phyloP scores from a whole-genome alignment of 202 grass and related monocot genomes.

The Bolboschoenoplectus hybrid region DNA sequence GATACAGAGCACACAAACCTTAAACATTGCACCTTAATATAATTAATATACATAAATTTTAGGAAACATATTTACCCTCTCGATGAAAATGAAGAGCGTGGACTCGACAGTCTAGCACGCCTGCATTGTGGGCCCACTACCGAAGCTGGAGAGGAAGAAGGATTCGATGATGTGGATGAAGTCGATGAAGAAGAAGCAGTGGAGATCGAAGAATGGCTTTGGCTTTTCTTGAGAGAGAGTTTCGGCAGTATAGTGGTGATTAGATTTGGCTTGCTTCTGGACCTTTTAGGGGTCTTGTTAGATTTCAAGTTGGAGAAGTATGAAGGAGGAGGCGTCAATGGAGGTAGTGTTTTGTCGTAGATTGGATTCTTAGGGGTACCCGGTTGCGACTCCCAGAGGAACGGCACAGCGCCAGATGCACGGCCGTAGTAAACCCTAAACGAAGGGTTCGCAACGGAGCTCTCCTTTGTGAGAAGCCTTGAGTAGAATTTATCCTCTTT shows the following conservation, averaged over 20 bases:
- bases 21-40: not conserved
- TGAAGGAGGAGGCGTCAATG: constrained; percentile 52
- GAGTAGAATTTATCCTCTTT: constrained; percentile 54
- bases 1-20: not conserved
- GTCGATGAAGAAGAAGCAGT: constrained; percentile 26
- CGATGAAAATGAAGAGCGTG: constrained; percentile 46
- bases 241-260: constrained; percentile 42
- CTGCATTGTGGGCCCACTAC: not conserved
- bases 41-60: not conserved
- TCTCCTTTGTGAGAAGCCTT: constrained; percentile 50
- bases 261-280: constrained; percentile 29
- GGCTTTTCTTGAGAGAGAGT: constrained; percentile 37
- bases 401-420: constrained; percentile 43
- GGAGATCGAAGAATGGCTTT: constrained; percentile 28
- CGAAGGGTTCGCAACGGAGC: constrained; percentile 42
- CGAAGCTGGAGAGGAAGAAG: constrained; percentile 26
- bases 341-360: constrained; percentile 31
- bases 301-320: constrained; percentile 45
- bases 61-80: constrained; percentile 24
- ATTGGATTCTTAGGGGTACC: constrained; percentile 48
- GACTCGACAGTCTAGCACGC: constrained; percentile 37
- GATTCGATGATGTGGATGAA: constrained; percentile 24
- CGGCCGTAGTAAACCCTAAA: constrained; percentile 52
- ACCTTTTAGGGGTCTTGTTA: constrained; percentile 37
- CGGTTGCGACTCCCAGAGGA: constrained; percentile 52